Conservation (phyloP, 202 grass and related monocot genomes). For the Dendrocalamus latiflorus region DNA sequence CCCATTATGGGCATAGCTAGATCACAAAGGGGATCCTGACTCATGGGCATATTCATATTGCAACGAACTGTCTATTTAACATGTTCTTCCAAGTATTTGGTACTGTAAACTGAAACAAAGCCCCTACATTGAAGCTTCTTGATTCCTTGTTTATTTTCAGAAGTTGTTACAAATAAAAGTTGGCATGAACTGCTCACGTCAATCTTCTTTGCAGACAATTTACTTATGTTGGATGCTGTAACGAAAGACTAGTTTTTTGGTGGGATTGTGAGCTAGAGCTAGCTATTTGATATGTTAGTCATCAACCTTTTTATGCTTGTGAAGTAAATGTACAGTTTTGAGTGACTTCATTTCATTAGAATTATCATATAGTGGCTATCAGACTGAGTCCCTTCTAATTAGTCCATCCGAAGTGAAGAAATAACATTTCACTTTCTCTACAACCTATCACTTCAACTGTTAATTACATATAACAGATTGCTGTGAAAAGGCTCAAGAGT, state of each 20-base stretch:
- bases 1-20: neutral
- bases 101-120: neutral
- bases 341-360: neutral
- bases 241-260: neutral
- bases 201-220: neutral
- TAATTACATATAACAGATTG: constrained; percentile 53
- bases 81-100: neutral
- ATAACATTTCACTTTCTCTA: neutral
- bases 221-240: neutral
- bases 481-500: constrained; percentile 90
- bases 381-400: neutral
- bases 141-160: neutral
- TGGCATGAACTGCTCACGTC: neutral
- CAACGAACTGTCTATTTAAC: neutral
- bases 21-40: neutral
- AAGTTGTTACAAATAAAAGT: neutral
- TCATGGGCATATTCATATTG: neutral
- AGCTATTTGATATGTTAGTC: neutral
- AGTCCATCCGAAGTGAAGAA: neutral
- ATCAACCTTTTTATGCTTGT: neutral
- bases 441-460: neutral
- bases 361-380: neutral
- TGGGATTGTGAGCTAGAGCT: neutral
- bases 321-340: neutral
- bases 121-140: neutral